Evolutionary conservation across 345 rosid species (phyloP).

Genomic region (Alliaria petiolata): DNA sequence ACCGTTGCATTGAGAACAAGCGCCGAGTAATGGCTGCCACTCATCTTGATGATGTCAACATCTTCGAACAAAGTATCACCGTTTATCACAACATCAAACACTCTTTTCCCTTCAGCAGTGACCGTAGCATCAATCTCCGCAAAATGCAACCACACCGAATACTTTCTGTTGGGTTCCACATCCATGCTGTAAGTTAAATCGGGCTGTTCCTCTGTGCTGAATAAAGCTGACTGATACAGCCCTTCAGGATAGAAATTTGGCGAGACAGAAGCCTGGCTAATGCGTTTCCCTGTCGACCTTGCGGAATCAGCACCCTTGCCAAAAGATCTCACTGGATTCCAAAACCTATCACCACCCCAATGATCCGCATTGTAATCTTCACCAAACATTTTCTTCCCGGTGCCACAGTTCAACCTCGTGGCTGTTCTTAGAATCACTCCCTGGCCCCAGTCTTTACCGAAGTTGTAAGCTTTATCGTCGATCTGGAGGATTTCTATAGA

Average conservation of each 20-base stretch:
- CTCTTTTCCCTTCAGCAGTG: slow-evolving; percentile 61
- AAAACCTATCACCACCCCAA: slow-evolving; percentile 99
- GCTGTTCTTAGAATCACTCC: slow-evolving; percentile 69
- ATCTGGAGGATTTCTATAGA: slow-evolving; percentile 88
- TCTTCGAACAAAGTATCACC: slow-evolving; percentile 48
- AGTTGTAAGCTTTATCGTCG: slow-evolving; percentile 69
- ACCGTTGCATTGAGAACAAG: slow-evolving; percentile 79
- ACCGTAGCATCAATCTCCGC: slow-evolving; percentile 82
- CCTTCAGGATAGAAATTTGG: slow-evolving; percentile 92
- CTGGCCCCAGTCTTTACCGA: slow-evolving; percentile 51
- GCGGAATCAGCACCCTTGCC: slow-evolving; percentile 53
- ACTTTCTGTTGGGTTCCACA: slow-evolving; percentile 88
- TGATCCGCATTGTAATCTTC: slow-evolving; percentile 70
- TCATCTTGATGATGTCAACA: slow-evolving; percentile 66
- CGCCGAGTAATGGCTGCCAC: slow-evolving; percentile 63
- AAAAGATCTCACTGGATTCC: slow-evolving; percentile 63
- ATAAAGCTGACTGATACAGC: slow-evolving; percentile 74
- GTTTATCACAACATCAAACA: slow-evolving; percentile 80
- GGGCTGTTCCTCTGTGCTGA: slow-evolving; percentile 63
- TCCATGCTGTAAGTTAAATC: slow-evolving; percentile 68
- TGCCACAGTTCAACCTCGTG: slow-evolving; percentile 76
- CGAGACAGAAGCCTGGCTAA: slow-evolving; percentile 55
- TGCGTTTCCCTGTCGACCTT: slow-evolving; percentile 58
- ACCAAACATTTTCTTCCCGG: slow-evolving; percentile 61
- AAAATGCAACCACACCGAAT: slow-evolving; percentile 92